phyloP scores from a whole-genome alignment of 169 alveolate genomes.

The Cryptosporidium bovis region DNA sequence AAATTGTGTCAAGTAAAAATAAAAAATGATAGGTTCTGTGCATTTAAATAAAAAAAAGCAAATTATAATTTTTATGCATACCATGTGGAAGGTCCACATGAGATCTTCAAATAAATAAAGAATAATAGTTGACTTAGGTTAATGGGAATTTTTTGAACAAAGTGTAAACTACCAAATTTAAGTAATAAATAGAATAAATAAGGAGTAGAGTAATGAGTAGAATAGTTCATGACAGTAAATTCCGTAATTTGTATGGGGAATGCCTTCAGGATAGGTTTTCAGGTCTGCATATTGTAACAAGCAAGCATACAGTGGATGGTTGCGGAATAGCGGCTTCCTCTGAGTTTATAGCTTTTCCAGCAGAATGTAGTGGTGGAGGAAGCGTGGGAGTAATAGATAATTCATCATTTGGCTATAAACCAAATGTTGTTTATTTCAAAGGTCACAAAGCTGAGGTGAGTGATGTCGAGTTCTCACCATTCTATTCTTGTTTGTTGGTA shows the following conservation, averaged over 20 bases:
- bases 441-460: slow-evolving; percentile 72
- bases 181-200: slow-evolving; percentile 1
- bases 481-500: slow-evolving; percentile 77
- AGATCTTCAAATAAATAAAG: slow-evolving; percentile 64
- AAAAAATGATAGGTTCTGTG: too few relatives aligned
- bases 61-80: slow-evolving; percentile 42
- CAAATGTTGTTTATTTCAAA: slow-evolving; percentile 67
- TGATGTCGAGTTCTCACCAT: slow-evolving; percentile 71
- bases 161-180: neutral
- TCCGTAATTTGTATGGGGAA: slow-evolving; percentile 75
- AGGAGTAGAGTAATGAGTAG: slow-evolving; percentile 35
- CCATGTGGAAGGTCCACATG: slow-evolving; percentile 75
- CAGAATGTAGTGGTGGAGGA: slow-evolving; percentile 71
- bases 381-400: slow-evolving; percentile 73
- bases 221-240: slow-evolving; percentile 71
- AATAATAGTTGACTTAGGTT: slow-evolving; percentile 21
- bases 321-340: slow-evolving; percentile 75
- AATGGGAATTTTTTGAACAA: slow-evolving; percentile 9
- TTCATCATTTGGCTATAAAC: slow-evolving; percentile 57
- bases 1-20: too few relatives aligned
- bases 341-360: slow-evolving; percentile 72
- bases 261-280: slow-evolving; percentile 67
- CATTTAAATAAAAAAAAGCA: slow-evolving; percentile 4
- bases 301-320: slow-evolving; percentile 73
- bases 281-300: slow-evolving; percentile 64